These are phyloP conservation scores for Penicillium sp. DNA, from an alignment of 2,329 filamentous ascomycete genomes.

Conservation along the genomic window DNA sequence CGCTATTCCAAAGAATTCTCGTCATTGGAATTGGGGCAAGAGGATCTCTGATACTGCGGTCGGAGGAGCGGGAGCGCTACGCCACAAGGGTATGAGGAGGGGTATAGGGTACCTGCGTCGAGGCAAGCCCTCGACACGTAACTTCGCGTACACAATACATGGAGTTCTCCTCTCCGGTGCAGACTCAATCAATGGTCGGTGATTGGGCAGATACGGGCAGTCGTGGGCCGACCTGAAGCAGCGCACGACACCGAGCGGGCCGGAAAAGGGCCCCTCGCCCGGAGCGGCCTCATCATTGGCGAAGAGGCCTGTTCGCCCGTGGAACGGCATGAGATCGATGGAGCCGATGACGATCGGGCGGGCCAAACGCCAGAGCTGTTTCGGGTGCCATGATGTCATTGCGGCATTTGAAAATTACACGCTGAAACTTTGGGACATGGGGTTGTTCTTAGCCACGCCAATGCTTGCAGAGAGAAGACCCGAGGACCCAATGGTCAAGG, in stretches of 20 bases:
- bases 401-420: conserved; percentile 20
- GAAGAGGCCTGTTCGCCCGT: conserved; percentile 20
- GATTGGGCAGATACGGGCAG: conserved; percentile 13
- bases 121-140: conserved; percentile 10
- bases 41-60: conserved; percentile 13
- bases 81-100: conserved; percentile 1
- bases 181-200: background rate
- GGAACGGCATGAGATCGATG: conserved; percentile 31
- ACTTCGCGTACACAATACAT: conserved; percentile 18
- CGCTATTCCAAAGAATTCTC: conserved; percentile 41
- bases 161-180: background rate
- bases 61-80: conserved; percentile 6
- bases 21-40: conserved; percentile 29
- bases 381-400: conserved; percentile 31
- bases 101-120: conserved; percentile 23
- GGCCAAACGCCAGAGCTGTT: conserved; percentile 31
- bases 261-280: conserved; percentile 14
- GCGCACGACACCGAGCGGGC: conserved; percentile 26
- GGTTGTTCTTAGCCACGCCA: background rate
- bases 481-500: background rate
- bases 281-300: conserved; percentile 20
- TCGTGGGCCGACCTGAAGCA: conserved; percentile 22
- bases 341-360: conserved; percentile 34
- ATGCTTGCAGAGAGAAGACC: background rate
- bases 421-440: conserved; percentile 6